Evolutionary conservation across 1,284 basidiomycete species (phyloP).

Genomic region (Cutaneotrichosporon cavernicola): DNA sequence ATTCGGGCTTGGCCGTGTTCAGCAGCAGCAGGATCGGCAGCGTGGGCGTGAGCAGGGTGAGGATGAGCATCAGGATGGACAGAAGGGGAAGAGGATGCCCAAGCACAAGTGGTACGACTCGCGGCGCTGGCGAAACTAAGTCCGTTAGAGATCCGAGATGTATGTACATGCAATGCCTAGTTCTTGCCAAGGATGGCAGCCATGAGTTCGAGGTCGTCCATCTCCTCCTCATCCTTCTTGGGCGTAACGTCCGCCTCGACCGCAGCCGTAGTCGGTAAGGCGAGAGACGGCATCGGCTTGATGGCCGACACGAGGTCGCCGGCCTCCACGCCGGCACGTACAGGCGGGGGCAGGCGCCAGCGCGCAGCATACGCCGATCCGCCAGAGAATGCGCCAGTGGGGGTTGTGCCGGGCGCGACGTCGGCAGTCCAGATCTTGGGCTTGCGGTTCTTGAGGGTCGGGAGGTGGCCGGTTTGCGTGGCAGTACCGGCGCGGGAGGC

Average conservation of each 20-base stretch:
- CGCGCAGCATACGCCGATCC: conserved; percentile 40
- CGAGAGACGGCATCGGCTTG: background rate
- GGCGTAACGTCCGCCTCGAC: background rate
- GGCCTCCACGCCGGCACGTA: conserved; percentile 12
- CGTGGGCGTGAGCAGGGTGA: background rate
- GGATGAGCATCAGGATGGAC: background rate
- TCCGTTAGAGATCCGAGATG: conserved; percentile 4
- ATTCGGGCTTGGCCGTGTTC: background rate
- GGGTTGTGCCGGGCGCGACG: conserved; percentile 24
- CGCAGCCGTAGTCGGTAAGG: conserved; percentile 5
- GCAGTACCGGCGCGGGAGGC: conserved; percentile 3
- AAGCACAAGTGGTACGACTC: background rate
- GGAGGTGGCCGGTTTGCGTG: conserved; percentile 3
- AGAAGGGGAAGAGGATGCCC: background rate
- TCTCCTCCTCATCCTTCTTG: conserved; percentile 24
- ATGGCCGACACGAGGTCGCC: conserved; percentile 28
- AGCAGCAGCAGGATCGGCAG: background rate
- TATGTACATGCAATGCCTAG: conserved; percentile 15
- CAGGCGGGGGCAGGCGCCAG: conserved; percentile 41
- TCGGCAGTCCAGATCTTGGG: conserved; percentile 36
- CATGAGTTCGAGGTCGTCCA: conserved; percentile 37
- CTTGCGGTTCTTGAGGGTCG: conserved; percentile 29
- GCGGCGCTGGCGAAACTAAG: background rate
- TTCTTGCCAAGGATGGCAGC: conserved; percentile 19
- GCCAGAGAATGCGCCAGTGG: conserved; percentile 35